Evolutionary conservation across 2,329 filamentous ascomycete genomes (phyloP), one percentile per base, ranked within the genome.

Genomic region (Corinectria fuckeliana): DNA sequence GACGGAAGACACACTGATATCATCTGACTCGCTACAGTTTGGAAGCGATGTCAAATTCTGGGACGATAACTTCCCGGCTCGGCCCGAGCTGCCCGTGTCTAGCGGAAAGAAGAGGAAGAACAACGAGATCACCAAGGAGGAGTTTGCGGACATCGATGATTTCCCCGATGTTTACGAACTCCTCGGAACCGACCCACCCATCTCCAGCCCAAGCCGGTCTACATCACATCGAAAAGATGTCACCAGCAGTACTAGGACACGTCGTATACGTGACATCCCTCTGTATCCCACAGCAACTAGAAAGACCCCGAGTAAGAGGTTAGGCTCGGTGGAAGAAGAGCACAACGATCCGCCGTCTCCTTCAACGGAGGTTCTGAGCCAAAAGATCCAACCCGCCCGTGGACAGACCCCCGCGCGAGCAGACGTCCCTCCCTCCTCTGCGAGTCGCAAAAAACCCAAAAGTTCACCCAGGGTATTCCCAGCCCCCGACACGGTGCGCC

Each of bases 151-250:
- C 4, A 71, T 80, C 13, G 79, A 80, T 30, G 78, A 82, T 16
- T 87, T 85, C 44, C 83, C 82, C 0, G 84, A 87, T 61, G 81
- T 87, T 7, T 79, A 82, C 61, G 77, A 85, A 47, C 73, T 81
- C 47, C 71, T 80, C 10, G 81, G 77, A 25, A 79, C 78, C 13
- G 70, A 76, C 11, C 76, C 75, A 39, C 77, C 72, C 14, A 66
- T 67, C 20, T 72, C 75, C 2, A 77, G 76, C n/a, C 76, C 77
- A 13, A 71, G 64, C 11, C 66, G 67, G 50, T 69, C 64, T 14
- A 42, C 56, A 16, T 47, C 55, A 41, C 71, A 63, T 42, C 66
- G 64, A 38, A 64, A 62, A 51, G 69, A 63, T 39, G 42, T 49
- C 1, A 49, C 56, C 1, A 59, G 67, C 6, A 70, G 67, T 38